Percentiles rank a stretch among this genome's conserved stretches.
Evolutionary conservation across 306 rosid genomes (phyloP).

Genomic region (Erythrophleum fordii): DNA sequence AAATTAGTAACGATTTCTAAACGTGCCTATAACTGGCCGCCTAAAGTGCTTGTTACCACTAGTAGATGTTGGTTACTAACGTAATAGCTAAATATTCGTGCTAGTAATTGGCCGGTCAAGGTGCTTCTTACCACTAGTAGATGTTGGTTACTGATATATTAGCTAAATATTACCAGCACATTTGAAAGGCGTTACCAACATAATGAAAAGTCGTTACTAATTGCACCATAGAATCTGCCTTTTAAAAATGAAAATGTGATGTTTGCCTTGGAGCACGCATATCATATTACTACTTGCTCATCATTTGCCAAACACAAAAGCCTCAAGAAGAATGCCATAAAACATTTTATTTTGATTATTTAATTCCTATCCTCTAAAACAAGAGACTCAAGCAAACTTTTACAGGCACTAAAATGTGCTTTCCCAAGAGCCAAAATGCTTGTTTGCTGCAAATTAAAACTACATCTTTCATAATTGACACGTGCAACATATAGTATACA

Average conservation of each 20-base stretch:
- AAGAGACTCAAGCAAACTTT: background rate
- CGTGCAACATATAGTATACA: background rate
- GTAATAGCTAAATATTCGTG: background rate
- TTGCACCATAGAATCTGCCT: background rate
- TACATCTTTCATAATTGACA: background rate
- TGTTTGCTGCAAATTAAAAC: background rate
- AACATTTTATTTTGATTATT: slow-evolving; percentile 20
- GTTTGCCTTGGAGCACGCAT: background rate
- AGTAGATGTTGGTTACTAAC: background rate
- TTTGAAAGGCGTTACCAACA: background rate
- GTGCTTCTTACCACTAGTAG: background rate
- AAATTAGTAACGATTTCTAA: background rate
- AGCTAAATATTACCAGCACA: background rate
- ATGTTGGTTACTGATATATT: background rate
- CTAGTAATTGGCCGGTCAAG: background rate
- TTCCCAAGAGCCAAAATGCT: slow-evolving; percentile 19
- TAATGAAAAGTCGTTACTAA: background rate
- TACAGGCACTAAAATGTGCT: background rate
- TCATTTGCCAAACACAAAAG: slow-evolving; percentile 21
- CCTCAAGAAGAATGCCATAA: background rate
- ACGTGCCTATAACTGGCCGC: background rate
- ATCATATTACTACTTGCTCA: background rate
- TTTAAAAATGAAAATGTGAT: background rate
- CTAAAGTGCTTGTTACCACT: background rate
- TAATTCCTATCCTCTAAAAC: slow-evolving; percentile 19